Conservation (phyloP, 1,284 basidiomycete species). For the Cryptococcus sp. region DNA sequence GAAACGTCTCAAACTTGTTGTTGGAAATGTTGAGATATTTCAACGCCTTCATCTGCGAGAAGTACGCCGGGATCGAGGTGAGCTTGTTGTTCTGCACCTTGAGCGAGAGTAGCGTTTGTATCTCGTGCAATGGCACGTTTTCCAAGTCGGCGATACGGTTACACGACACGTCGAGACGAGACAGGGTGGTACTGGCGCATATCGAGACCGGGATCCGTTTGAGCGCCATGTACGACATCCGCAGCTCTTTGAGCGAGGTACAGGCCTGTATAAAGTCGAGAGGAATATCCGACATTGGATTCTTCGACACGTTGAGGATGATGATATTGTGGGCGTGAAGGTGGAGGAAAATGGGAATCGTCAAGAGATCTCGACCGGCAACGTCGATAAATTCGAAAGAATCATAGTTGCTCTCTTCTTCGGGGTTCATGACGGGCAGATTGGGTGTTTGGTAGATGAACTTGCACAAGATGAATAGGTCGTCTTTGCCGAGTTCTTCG, state of each 20-base stretch:
- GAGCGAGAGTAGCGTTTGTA: constrained; percentile 66
- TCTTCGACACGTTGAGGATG: constrained; percentile 83
- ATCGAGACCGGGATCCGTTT: constrained; percentile 87
- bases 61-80: constrained; percentile 78
- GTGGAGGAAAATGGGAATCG: constrained; percentile 86
- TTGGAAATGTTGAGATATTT: constrained; percentile 90
- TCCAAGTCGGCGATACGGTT: constrained; percentile 89
- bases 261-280: constrained; percentile 94
- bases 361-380: constrained; percentile 72
- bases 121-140: constrained; percentile 73
- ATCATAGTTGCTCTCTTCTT: constrained; percentile 68
- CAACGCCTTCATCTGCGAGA: constrained; percentile 66
- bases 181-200: constrained; percentile 66
- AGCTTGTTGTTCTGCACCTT: constrained; percentile 91
- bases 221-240: constrained; percentile 88
- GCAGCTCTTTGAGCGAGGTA: constrained; percentile 73
- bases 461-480: constrained; percentile 78
- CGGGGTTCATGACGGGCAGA: constrained; percentile 54
- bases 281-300: constrained; percentile 94
- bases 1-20: constrained; percentile 86
- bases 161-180: constrained; percentile 82
- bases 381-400: constrained; percentile 81
- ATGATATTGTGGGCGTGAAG: constrained; percentile 79
- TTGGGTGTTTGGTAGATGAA: constrained; percentile 61
- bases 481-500: constrained; percentile 73